phyloP scores from a whole-genome alignment of 495 filamentous ascomycete genomes.

The Ascodesmis nigricans region DNA sequence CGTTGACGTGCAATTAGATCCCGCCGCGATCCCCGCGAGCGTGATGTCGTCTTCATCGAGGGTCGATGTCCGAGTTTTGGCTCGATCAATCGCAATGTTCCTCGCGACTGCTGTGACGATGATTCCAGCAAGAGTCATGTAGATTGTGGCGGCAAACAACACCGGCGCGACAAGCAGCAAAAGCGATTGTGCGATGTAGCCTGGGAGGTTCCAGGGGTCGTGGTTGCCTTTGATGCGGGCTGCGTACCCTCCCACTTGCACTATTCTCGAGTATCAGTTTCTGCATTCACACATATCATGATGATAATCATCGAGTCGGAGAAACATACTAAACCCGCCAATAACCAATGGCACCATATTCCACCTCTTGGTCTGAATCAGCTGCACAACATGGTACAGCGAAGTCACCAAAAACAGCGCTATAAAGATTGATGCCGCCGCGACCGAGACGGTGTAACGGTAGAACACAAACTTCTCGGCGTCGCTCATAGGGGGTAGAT shows the following conservation, averaged over 20 bases:
- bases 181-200: slow-evolving; percentile 29
- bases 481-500: too few relatives aligned
- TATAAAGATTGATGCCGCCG: slow-evolving; percentile 29
- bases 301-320: not conserved
- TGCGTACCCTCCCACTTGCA: slow-evolving; percentile 38
- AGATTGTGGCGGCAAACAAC: slow-evolving; percentile 33
- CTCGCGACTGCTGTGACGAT: too few relatives aligned
- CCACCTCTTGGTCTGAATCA: slow-evolving; percentile 30
- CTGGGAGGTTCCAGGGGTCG: slow-evolving; percentile 21
- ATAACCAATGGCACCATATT: slow-evolving; percentile 39
- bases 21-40: too few relatives aligned
- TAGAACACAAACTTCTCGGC: slow-evolving; percentile 26
- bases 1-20: too few relatives aligned
- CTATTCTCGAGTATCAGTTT: slow-evolving; percentile 18
- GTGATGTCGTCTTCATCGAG: too few relatives aligned
- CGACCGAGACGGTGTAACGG: slow-evolving; percentile 29
- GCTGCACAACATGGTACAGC: slow-evolving; percentile 28
- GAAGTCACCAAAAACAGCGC: slow-evolving; percentile 30
- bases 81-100: too few relatives aligned
- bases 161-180: slow-evolving; percentile 31
- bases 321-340: slow-evolving; percentile 32
- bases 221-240: slow-evolving; percentile 26
- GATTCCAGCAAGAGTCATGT: slow-evolving; percentile 33
- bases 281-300: not conserved
- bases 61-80: too few relatives aligned